These are phyloP conservation scores for Alternaria triticina DNA, from an alignment of 2,329 filamentous ascomycete genomes.

Conservation along the genomic window DNA sequence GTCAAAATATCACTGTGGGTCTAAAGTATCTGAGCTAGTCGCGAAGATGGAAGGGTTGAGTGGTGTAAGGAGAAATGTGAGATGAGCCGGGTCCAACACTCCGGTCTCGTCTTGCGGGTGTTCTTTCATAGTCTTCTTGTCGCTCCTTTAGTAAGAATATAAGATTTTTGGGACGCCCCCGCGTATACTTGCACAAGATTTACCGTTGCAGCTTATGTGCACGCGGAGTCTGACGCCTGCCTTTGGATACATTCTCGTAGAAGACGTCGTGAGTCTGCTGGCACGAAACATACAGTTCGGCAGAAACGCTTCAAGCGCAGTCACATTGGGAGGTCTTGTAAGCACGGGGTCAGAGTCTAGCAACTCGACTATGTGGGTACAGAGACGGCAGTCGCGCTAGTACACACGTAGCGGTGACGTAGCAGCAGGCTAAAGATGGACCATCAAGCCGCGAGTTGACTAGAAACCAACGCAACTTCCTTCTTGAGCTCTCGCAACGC, in stretches of 20 bases:
- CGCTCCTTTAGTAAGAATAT: neutral
- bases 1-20: neutral
- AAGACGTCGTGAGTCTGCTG: neutral
- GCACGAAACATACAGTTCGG: neutral
- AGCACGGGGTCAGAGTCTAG: neutral
- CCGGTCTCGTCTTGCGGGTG: neutral
- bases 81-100: conserved; percentile 8
- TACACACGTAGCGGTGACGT: neutral
- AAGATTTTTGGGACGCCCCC: conserved; percentile 1
- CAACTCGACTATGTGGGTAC: neutral
- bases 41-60: no score
- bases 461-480: neutral
- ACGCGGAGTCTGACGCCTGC: neutral
- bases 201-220: neutral
- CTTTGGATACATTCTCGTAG: neutral
- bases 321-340: neutral
- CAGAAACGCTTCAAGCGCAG: neutral
- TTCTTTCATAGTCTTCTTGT: conserved; percentile 1
- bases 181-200: neutral
- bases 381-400: neutral
- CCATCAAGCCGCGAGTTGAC: neutral
- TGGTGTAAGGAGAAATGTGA: neutral
- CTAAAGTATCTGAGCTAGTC: neutral
- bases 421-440: neutral
- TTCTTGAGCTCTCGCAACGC: neutral